Base-by-base conservation (phyloP, 805 yeast species). In the Jamesozyma gamospora region DNA sequence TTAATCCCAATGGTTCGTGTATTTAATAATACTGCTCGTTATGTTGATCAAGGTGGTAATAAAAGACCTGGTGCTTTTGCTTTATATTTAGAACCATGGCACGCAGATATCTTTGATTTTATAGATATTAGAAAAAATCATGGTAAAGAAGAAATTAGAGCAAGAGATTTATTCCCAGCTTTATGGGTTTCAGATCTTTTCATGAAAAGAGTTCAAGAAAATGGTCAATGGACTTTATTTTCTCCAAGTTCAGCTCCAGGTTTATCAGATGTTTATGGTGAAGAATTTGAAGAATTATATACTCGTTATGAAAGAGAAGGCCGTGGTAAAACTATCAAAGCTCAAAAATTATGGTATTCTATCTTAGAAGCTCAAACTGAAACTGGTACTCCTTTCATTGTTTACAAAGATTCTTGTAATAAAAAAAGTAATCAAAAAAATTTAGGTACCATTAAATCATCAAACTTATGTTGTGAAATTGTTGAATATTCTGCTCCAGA, bases 1-100 rank as follows among this genome's bases (percentile, higher is more conserved):
- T 65, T 90, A 36, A 80, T 88, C 32, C 98, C 98, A n/a, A 87
- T 90, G 96, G 67, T 90, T 21, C 77, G 95, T 51, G 97, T 90
- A 9, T 90, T 79, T 67, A 90, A 90, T 68, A 82, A 86, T 64
- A 87, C 97, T 19, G 97, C 98, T 15, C 75, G 96, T 51, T 90
- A 88, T 56, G 97, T 90, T 32, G 97, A 90, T 55, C 98, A 90
- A 70, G 98, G 98, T 46, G 97, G 97, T 41, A 90, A 90, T 66
- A 88, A 88, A 64, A 72, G 98, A 55, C 98, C 98, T 0, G 97
- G 97, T 46, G 98, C 98, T 3, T 83, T 90, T 63, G 95, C 96
- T 28, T 65, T 87, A 28, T 90, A 88, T 63, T 62, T 90, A 28
- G 98, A 90, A 65, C 96, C 98, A 41, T 90, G 98, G 98, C 98